Conservation (phyloP, 306 rosid genomes). For the Prinsepia uniflora region DNA sequence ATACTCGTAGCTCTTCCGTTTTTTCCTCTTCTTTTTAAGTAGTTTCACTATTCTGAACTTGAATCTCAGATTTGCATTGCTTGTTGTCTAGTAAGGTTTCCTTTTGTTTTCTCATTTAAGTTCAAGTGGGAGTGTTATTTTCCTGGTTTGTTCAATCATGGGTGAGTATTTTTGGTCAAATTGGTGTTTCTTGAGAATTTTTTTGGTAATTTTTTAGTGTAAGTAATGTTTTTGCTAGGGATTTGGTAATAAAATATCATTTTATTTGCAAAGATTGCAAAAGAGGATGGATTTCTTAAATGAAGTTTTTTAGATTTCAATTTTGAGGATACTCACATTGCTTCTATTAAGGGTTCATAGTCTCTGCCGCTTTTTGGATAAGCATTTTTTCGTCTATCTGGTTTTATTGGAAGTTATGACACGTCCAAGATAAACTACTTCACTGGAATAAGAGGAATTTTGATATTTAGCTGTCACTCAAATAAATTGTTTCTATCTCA, state of each 20-base stretch:
- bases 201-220: slow-evolving; percentile 3
- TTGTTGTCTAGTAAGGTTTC: slow-evolving; percentile 27
- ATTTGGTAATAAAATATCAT: slow-evolving; percentile 17
- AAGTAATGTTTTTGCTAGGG: slow-evolving; percentile 1
- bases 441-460: neutral
- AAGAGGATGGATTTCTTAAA: slow-evolving; percentile 23
- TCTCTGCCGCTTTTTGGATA: slow-evolving; percentile 29
- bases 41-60: slow-evolving; percentile 22
- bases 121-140: slow-evolving; percentile 8
- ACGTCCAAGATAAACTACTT: neutral
- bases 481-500: neutral
- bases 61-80: slow-evolving; percentile 54
- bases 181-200: slow-evolving; percentile 13
- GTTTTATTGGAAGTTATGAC: slow-evolving; percentile 11
- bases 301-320: slow-evolving; percentile 44
- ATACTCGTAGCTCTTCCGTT: slow-evolving; percentile 35
- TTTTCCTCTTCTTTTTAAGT: slow-evolving; percentile 14
- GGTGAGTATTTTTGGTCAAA: slow-evolving; percentile 12
- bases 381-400: slow-evolving; percentile 2
- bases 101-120: slow-evolving; percentile 17
- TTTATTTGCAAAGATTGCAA: slow-evolving; percentile 22
- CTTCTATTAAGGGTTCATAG: slow-evolving; percentile 33
- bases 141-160: slow-evolving; percentile 16
- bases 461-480: neutral
- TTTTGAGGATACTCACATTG: slow-evolving; percentile 20